phyloP scores from a whole-genome alignment of 208 protist genomes.

The Trypanosomatidae sp. region DNA sequence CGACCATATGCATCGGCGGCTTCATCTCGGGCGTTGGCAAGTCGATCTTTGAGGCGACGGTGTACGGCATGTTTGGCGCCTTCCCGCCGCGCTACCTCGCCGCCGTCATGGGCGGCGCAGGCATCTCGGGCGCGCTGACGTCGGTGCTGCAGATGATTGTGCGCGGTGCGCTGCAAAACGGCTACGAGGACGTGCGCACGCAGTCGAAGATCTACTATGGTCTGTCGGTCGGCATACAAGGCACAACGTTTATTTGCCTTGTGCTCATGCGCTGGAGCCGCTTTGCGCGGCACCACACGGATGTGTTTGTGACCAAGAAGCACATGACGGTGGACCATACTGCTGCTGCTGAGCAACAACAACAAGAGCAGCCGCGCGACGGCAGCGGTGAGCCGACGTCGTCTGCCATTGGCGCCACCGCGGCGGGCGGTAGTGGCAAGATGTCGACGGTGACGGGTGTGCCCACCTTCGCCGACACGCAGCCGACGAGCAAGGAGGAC shows the following conservation, averaged over 20 bases:
- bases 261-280: constrained; percentile 20
- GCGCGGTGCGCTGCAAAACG: constrained; percentile 27
- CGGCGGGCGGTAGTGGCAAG: too few relatives aligned
- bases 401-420: too few relatives aligned
- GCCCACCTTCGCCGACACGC: too few relatives aligned
- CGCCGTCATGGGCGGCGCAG: constrained; percentile 37
- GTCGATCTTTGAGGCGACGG: constrained; percentile 53
- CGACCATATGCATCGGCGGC: constrained; percentile 15
- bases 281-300: constrained; percentile 31
- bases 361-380: too few relatives aligned
- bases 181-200: constrained; percentile 15
- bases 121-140: constrained; percentile 21
- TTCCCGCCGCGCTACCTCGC: constrained; percentile 36
- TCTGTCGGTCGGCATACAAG: constrained; percentile 25
- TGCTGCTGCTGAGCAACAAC: too few relatives aligned
- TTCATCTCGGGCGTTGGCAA: constrained; percentile 30
- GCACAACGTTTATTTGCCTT: constrained; percentile 11
- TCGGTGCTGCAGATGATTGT: constrained; percentile 56
- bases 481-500: too few relatives aligned
- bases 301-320: constrained; percentile 22
- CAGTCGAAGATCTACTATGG: constrained; percentile 53
- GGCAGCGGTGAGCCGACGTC: too few relatives aligned
- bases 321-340: not conserved
- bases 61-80: constrained; percentile 59
- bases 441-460: too few relatives aligned